A percentile compares a stretch with the other conserved stretches of the same genome.
phyloP scores from a whole-genome alignment of 768 basidiomycete species.

The Boletus tomentosulus region DNA sequence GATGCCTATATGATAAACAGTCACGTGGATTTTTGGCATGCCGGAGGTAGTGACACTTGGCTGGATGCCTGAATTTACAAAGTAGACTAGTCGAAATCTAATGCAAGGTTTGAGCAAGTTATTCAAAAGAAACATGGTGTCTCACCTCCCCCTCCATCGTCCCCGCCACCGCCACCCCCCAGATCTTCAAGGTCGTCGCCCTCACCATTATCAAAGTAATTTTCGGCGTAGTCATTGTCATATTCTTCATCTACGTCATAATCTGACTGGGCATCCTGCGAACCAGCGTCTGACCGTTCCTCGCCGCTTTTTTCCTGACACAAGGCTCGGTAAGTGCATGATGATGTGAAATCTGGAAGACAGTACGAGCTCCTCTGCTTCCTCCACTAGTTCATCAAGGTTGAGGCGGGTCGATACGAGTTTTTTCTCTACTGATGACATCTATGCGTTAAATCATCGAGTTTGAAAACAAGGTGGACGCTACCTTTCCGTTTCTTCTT shows the following conservation, averaged over 20 bases:
- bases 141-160: conserved; percentile 58
- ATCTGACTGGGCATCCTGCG: conserved; percentile 63
- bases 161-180: conserved; percentile 64
- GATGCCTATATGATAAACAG: neutral
- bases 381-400: conserved; percentile 65
- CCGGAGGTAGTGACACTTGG: too few species aligned
- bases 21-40: conserved; percentile 21
- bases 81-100: conserved; percentile 26
- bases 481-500: conserved; percentile 55
- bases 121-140: neutral
- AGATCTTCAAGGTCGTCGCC: conserved; percentile 76
- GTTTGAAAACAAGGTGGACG: neutral
- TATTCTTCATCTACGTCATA: conserved; percentile 90
- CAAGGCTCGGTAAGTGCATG: neutral
- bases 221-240: conserved; percentile 86
- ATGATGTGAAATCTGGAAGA: neutral
- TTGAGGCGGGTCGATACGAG: conserved; percentile 44
- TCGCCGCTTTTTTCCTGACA: conserved; percentile 65
- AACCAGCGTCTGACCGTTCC: conserved; percentile 64
- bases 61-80: neutral
- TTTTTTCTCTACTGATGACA: conserved; percentile 28
- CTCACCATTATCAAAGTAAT: conserved; percentile 90
- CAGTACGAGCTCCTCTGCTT: conserved; percentile 54
- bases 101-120: neutral
- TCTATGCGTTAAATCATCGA: neutral